These are phyloP conservation scores for Vicia sativa DNA, from an alignment of 306 rosid species.

Conservation along the genomic window DNA sequence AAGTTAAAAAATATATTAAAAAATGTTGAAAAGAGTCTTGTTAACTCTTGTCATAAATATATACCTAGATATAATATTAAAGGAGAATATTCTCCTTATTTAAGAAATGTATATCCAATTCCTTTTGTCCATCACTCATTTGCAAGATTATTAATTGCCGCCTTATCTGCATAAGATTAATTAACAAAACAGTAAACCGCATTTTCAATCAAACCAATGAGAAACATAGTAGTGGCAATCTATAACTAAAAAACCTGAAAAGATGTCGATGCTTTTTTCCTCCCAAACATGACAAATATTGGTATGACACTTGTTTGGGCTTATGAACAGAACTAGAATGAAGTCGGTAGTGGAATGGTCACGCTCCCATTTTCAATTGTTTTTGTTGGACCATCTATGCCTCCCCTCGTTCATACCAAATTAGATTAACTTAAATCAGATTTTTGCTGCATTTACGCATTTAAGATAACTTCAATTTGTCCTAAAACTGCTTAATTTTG, in stretches of 20 bases:
- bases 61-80: too few relatives aligned
- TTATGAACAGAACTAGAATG: not conserved
- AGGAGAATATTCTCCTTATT: too few relatives aligned
- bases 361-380: not conserved
- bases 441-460: too few relatives aligned
- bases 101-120: too few relatives aligned
- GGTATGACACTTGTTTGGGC: not conserved
- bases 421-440: too few relatives aligned
- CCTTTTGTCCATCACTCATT: not conserved
- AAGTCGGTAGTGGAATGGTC: conserved; percentile 11
- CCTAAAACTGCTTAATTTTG: too few relatives aligned
- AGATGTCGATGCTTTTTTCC: not conserved
- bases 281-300: not conserved
- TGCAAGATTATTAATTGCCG: not conserved
- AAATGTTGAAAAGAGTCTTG: too few relatives aligned
- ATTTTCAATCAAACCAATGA: not conserved
- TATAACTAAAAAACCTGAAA: not conserved
- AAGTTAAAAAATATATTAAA: too few relatives aligned
- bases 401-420: not conserved
- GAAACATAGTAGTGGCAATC: not conserved
- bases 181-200: not conserved
- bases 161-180: not conserved
- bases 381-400: not conserved
- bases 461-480: too few relatives aligned
- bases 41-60: too few relatives aligned